phyloP scores from a whole-genome alignment of 768 basidiomycete genomes.

The Imleria badia region DNA sequence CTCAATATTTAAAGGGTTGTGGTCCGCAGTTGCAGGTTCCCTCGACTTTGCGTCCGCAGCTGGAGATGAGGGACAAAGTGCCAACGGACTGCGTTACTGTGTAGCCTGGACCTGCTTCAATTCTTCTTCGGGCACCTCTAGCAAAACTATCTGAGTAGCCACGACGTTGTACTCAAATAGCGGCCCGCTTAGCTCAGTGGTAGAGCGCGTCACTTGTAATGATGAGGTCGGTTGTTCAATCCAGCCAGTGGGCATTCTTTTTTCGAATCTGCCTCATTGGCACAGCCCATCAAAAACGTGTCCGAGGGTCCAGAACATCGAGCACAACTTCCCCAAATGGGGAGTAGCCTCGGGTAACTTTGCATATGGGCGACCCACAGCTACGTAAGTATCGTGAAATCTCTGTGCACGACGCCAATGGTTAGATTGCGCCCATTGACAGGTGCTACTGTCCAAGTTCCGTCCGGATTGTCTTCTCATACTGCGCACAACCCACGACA shows the following conservation, averaged over 20 bases:
- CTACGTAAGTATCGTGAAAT: no score
- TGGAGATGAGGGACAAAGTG: no score
- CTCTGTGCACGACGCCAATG: neutral
- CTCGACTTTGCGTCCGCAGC: neutral
- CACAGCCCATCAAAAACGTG: neutral
- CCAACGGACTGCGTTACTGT: no score
- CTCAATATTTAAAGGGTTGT: neutral
- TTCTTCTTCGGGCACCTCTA: no score
- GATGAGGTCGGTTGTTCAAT: constrained; percentile 48
- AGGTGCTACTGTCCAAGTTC: constrained; percentile 16
- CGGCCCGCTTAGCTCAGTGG: constrained; percentile 45
- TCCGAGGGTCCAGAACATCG: no score
- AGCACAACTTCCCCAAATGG: no score
- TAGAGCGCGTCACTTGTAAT: constrained; percentile 47
- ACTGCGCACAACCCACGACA: constrained; percentile 68
- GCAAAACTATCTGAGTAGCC: neutral
- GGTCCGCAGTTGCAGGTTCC: neutral
- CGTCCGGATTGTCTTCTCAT: constrained; percentile 52
- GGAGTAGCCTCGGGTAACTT: neutral
- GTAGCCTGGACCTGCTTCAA: no score
- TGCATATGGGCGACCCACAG: neutral
- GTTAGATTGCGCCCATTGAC: neutral
- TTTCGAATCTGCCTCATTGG: neutral
- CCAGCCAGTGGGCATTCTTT: constrained; percentile 40
- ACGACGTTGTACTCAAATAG: fast-evolving